These are phyloP conservation scores for Ustilago cynodontis DNA, from an alignment of 1,284 basidiomycete genomes.

Conservation along the genomic window DNA sequence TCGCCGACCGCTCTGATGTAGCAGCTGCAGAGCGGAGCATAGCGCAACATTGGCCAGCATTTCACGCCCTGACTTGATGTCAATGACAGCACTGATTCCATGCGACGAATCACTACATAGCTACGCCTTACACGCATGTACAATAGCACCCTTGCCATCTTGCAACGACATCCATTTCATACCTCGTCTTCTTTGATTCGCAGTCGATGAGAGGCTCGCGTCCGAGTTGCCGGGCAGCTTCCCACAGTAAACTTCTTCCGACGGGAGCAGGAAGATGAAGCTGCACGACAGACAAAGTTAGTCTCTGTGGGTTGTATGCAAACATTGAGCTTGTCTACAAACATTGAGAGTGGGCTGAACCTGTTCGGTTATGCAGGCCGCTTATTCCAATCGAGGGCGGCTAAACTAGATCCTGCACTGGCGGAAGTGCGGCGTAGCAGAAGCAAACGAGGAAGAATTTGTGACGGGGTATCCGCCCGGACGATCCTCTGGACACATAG, in stretches of 20 bases:
- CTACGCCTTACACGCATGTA: conserved; percentile 4
- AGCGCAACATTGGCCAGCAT: too few relatives aligned
- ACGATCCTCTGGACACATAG: background rate
- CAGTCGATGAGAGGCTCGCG: background rate
- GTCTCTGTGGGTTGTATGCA: background rate
- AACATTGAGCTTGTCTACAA: background rate
- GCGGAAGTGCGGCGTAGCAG: background rate
- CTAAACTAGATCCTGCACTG: background rate
- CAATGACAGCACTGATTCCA: background rate
- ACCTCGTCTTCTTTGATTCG: background rate
- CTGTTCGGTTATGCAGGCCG: background rate
- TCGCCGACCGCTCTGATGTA: background rate
- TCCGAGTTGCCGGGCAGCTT: background rate
- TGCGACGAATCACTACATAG: background rate
- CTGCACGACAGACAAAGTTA: background rate
- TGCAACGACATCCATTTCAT: background rate
- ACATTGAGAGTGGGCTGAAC: background rate
- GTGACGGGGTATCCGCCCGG: background rate
- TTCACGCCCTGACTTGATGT: background rate
- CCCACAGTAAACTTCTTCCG: background rate
- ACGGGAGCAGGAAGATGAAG: background rate
- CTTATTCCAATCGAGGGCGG: background rate
- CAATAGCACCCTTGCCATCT: background rate
- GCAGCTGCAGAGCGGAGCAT: background rate
- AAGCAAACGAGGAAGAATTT: background rate